Base-by-base conservation (phyloP, 768 basidiomycete genomes). In the Boletus sp. region DNA sequence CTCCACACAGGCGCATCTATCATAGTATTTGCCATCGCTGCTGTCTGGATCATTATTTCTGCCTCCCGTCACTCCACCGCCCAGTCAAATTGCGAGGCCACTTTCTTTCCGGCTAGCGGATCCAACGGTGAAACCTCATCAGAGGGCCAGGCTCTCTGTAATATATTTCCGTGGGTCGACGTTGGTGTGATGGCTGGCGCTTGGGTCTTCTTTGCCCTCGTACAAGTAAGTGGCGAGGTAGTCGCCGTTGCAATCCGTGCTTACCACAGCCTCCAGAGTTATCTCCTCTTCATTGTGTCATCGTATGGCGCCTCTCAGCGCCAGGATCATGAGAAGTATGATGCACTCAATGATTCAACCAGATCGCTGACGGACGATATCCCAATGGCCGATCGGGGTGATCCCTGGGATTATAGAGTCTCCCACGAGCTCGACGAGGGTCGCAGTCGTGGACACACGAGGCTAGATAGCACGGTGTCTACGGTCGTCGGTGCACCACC, bases 151-250 rank as follows among this genome's bases (percentile, higher is more conserved):
- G 83, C 81, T 6, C 78, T 98, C 23, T 99, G 97, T 73, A 77
- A 85, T 44, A 87, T 97, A 51, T 96, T 98, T 66, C 79, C 93
- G 5, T 97, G 93, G 91, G 89, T 92, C 10, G 89, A 90, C 63
- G 76, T 97, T 14, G 95, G 95, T 35, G 74, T 98, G 52, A 95
- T 98, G 93, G 88, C 79, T 19, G 91, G 83, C 8, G 75, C 97
- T 7, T 98, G 94, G 90, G 71, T 89, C 10, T 65, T 97, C 15
- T 75, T 97, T 27, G 82, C 80, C n/a, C 75, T 87, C 56, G 74
- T 90, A 34, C 93, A 96, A 69, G 88, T 87, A 70, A 61, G 85
- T 62, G 19, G 45, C 23, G 7, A 27, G 3, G 19, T 23, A 1
- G 32, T n/a, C n/a, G 2, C 13, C 40, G 15, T 40, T 35, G 23